Evolutionary conservation across 2,329 filamentous ascomycete species (phyloP).

Genomic region (Aureobasidium sp.): DNA sequence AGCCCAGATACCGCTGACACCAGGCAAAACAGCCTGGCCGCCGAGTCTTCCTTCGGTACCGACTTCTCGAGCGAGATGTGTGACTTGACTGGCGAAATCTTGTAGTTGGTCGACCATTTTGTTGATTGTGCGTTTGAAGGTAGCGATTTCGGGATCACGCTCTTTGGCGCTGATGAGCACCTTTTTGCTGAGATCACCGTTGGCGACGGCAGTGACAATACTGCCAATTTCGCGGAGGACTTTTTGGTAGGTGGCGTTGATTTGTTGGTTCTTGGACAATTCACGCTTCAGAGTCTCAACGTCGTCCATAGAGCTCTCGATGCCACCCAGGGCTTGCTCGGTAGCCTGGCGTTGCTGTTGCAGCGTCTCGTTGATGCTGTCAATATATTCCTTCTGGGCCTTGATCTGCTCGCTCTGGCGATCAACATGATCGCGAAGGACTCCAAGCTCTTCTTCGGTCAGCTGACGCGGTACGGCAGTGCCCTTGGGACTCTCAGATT

Average conservation of each 20-base stretch:
- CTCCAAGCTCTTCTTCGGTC: constrained; percentile 76
- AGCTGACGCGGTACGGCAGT: constrained; percentile 47
- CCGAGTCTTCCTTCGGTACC: constrained; percentile 92
- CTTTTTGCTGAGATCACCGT: constrained; percentile 93
- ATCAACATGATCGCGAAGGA: constrained; percentile 82
- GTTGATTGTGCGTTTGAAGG: constrained; percentile 97
- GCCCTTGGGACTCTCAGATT: constrained; percentile 44
- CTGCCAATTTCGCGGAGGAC: constrained; percentile 93
- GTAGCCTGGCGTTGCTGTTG: constrained; percentile 79
- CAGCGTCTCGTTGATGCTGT: constrained; percentile 77
- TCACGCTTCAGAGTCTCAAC: constrained; percentile 87
- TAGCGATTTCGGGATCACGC: constrained; percentile 96
- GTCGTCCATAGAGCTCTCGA: constrained; percentile 79
- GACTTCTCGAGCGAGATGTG: constrained; percentile 87
- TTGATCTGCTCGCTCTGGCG: constrained; percentile 89
- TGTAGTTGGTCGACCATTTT: constrained; percentile 99
- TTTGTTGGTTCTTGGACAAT: constrained; percentile 93
- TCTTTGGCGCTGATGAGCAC: constrained; percentile 92
- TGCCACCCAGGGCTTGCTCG: constrained; percentile 67
- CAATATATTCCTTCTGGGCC: constrained; percentile 77
- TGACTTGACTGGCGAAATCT: constrained; percentile 94
- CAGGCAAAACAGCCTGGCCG: constrained; percentile 87
- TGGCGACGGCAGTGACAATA: constrained; percentile 92
- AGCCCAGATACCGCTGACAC: constrained; percentile 95
- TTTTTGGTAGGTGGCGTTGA: constrained; percentile 97